A percentile compares a stretch with the other conserved stretches of the same genome.
These are phyloP conservation scores for Cucurbita argyrosperma DNA, from an alignment of 306 rosid genomes.

Conservation along the genomic window DNA sequence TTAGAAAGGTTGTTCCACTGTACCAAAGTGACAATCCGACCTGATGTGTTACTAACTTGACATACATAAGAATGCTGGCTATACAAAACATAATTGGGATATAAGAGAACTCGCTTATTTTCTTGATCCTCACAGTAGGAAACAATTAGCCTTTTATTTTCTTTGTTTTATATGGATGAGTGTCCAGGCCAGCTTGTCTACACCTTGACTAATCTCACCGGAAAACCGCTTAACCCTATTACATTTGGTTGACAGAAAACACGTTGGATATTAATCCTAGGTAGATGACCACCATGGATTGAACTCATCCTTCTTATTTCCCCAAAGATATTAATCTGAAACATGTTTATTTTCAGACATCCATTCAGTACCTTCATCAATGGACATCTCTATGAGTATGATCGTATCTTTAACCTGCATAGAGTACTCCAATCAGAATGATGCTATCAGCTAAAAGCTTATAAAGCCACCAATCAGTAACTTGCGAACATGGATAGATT, in stretches of 20 bases:
- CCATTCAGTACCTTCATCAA: background rate
- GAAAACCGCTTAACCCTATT: no score
- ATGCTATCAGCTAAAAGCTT: background rate
- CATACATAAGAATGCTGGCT: background rate
- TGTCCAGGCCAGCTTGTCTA: no score
- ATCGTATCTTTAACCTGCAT: background rate
- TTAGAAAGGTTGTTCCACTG: background rate
- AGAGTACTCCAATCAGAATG: slow-evolving; percentile 3
- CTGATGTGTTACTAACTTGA: background rate
- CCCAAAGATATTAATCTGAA: background rate
- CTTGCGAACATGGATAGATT: background rate
- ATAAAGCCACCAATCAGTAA: background rate
- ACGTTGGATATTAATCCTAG: no score
- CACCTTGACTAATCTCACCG: no score
- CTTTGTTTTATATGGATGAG: no score
- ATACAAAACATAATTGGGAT: background rate
- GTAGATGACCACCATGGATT: no score
- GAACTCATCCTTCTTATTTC: no score
- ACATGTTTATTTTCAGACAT: background rate
- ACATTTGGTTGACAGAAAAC: no score
- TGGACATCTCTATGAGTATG: slow-evolving; percentile 1
- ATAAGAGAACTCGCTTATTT: background rate
- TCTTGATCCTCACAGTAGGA: background rate
- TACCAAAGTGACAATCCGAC: background rate
- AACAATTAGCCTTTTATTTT: no score